Evolutionary conservation across 192 early-diverging fungal genomes (phyloP).

Genomic region (Coemansia sp.): DNA sequence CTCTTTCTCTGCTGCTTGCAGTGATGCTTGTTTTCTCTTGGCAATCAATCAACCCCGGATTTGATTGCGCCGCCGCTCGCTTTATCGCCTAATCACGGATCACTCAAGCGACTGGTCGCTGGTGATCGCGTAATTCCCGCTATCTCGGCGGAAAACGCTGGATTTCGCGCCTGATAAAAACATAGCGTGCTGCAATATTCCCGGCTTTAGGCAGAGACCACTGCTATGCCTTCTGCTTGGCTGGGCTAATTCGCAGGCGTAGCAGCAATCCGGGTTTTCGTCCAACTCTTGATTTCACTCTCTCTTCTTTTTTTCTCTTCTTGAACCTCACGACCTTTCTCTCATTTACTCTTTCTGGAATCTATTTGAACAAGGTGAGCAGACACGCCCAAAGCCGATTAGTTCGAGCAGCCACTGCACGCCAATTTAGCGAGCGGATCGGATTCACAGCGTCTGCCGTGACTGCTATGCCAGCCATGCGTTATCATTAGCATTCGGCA

Average conservation of each 20-base stretch:
- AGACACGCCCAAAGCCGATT: neutral
- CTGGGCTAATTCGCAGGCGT: too few species aligned
- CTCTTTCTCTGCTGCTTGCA: neutral
- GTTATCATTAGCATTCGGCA: conserved; percentile 1
- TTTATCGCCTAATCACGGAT: neutral
- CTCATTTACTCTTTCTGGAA: neutral
- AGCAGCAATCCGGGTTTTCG: too few species aligned
- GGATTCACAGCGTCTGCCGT: too few species aligned
- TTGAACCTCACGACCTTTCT: neutral
- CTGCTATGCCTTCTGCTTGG: too few species aligned
- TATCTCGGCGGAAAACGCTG: too few species aligned
- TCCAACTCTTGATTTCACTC: neutral
- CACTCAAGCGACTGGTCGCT: neutral
- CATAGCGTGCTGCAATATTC: too few species aligned
- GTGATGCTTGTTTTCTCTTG: neutral
- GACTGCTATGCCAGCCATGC: too few species aligned
- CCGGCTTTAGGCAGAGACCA: neutral
- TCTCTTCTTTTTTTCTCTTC: conserved; percentile 1
- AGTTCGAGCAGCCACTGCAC: neutral
- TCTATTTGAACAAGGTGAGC: conserved; percentile 2
- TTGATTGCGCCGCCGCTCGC: too few species aligned
- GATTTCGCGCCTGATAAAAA: too few species aligned
- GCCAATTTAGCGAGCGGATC: neutral
- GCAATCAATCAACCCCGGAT: too few species aligned
- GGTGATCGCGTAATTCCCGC: neutral